Conservation (phyloP, 345 rosid species). For the Diplotaxis tenuifolia region DNA sequence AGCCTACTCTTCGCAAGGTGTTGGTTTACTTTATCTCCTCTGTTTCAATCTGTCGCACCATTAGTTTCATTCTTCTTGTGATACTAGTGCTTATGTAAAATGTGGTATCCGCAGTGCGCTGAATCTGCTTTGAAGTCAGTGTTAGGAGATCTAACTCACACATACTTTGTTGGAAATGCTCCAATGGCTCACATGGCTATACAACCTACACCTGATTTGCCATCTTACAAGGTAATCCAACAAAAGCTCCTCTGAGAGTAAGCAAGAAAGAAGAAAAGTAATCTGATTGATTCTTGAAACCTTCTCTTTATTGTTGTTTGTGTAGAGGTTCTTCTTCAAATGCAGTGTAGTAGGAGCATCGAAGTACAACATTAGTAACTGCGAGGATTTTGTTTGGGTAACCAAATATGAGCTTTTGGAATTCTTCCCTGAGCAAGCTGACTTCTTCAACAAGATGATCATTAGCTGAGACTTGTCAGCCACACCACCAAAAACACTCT, state of each 20-base stretch:
- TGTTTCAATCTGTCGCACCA: not conserved
- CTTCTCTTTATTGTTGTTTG: not conserved
- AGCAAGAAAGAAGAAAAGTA: not conserved
- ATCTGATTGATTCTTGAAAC: not conserved
- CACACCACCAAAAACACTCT: not conserved
- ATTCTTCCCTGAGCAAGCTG: too few relatives aligned
- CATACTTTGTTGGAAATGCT: slow-evolving; percentile 95
- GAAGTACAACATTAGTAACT: slow-evolving; percentile 61
- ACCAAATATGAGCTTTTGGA: too few relatives aligned
- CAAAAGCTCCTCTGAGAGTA: not conserved
- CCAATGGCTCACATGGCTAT: slow-evolving; percentile 99
- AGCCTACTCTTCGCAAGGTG: slow-evolving; percentile 74
- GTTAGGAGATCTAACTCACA: slow-evolving; percentile 81
- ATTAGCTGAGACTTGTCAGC: slow-evolving; percentile 55
- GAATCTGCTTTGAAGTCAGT: too few relatives aligned
- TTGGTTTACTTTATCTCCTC: not conserved
- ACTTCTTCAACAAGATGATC: slow-evolving; percentile 77
- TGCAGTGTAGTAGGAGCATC: slow-evolving; percentile 81
- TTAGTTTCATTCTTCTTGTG: not conserved
- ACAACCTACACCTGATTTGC: slow-evolving; percentile 39
- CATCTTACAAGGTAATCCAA: slow-evolving; percentile 58
- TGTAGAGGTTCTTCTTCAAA: too few relatives aligned
- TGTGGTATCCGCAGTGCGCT: slow-evolving; percentile 58
- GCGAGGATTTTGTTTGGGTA: too few relatives aligned
- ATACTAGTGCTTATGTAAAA: slow-evolving; percentile 7